Evolutionary conservation across 2,329 filamentous ascomycete species (phyloP).

Genomic region (Colletotrichum sp.): DNA sequence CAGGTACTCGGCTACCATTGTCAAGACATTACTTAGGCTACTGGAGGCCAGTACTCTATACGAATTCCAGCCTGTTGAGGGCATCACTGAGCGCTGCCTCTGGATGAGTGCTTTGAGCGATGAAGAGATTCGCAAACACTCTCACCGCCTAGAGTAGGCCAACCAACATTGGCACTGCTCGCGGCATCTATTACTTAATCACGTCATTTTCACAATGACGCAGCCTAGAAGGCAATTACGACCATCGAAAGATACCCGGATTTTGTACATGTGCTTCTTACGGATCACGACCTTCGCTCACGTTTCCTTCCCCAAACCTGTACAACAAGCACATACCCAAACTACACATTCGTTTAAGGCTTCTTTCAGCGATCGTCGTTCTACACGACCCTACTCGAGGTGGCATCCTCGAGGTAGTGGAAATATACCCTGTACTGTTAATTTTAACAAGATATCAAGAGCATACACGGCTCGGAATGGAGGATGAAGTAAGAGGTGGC

Average conservation of each 20-base stretch:
- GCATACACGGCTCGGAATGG: neutral
- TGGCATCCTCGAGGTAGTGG: neutral
- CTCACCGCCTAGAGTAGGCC: constrained; percentile 51
- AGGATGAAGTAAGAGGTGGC: neutral
- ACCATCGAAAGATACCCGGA: neutral
- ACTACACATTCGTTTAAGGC: neutral
- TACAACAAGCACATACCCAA: constrained; percentile 6
- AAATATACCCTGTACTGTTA: constrained; percentile 19
- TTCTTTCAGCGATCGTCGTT: neutral
- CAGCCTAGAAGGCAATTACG: neutral
- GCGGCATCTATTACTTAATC: neutral
- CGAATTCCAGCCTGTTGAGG: constrained; percentile 74
- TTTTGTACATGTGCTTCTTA: constrained; percentile 1
- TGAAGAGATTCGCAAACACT: constrained; percentile 70
- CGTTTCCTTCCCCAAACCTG: constrained; percentile 9
- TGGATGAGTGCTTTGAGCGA: constrained; percentile 82
- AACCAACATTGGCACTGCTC: neutral
- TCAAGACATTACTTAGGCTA: constrained; percentile 80
- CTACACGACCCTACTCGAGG: neutral
- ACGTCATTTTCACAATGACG: neutral
- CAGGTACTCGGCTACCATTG: constrained; percentile 75
- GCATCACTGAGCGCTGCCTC: constrained; percentile 80
- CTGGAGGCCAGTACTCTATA: constrained; percentile 81
- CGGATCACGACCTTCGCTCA: constrained; percentile 10
- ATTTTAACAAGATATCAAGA: constrained; percentile 1